Percentiles rank a stretch among this genome's conserved stretches.
These are phyloP conservation scores for Jamesozyma hellenica DNA, from an alignment of 805 yeast genomes.

Conservation along the genomic window DNA sequence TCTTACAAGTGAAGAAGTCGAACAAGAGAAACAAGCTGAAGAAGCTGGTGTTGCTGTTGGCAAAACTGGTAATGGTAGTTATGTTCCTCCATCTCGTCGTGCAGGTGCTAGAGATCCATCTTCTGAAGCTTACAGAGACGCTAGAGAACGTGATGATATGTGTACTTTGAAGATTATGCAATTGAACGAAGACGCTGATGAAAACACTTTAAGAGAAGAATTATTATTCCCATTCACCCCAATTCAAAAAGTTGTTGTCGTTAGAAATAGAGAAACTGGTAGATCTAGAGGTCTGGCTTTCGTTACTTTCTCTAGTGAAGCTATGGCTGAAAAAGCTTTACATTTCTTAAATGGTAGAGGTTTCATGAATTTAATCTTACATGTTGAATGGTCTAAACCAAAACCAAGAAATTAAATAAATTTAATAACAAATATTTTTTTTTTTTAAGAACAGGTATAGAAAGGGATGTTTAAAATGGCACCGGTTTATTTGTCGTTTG, in stretches of 20 bases:
- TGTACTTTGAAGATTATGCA: conserved; percentile 85
- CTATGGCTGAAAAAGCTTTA: conserved; percentile 67
- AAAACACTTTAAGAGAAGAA: conserved; percentile 64
- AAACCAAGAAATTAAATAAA: conserved; percentile 11
- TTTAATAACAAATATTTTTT: neutral
- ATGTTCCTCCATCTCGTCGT: conserved; percentile 52
- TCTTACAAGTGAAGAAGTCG: conserved; percentile 27
- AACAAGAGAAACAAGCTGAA: conserved; percentile 25
- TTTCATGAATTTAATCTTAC: conserved; percentile 77
- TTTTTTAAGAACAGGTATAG: neutral
- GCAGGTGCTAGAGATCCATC: conserved; percentile 34
- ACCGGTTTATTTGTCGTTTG: too few species aligned
- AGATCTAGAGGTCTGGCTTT: conserved; percentile 93
- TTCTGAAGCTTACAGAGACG: conserved; percentile 33
- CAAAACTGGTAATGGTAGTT: conserved; percentile 33
- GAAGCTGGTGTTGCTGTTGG: conserved; percentile 27
- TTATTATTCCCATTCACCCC: conserved; percentile 60
- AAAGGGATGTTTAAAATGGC: too few species aligned
- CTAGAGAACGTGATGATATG: conserved; percentile 68
- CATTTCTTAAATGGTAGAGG: conserved; percentile 79
- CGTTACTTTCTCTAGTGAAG: conserved; percentile 64
- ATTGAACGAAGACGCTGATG: conserved; percentile 76
- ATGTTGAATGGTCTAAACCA: conserved; percentile 51
- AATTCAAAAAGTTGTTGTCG: conserved; percentile 67
- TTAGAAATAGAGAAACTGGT: conserved; percentile 87